Percentiles rank a stretch among this genome's conserved stretches.
phyloP scores from a whole-genome alignment of 1,284 basidiomycete genomes.

The Apiotrichum porosum region DNA sequence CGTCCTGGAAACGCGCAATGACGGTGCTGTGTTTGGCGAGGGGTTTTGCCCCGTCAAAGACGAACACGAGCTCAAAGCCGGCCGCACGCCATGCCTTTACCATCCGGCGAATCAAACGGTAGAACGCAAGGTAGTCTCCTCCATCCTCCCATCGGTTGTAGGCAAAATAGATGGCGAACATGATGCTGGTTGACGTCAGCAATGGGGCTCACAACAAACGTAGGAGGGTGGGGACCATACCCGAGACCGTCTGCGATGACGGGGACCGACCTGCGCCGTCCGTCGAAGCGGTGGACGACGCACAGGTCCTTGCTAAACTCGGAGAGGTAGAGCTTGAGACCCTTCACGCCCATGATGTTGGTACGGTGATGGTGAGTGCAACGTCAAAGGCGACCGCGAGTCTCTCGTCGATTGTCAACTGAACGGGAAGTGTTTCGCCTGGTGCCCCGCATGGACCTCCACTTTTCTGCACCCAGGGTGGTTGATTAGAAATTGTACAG shows the following conservation, averaged over 20 bases:
- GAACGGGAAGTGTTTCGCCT: no score
- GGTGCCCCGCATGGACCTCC: no score
- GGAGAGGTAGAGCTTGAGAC: neutral
- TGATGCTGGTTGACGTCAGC: conserved; percentile 56
- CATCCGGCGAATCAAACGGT: conserved; percentile 54
- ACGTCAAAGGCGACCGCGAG: no score
- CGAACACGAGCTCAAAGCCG: conserved; percentile 71
- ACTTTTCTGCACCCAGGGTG: no score
- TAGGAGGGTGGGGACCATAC: neutral
- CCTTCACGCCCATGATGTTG: neutral
- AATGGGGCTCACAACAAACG: no score
- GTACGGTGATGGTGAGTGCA: no score
- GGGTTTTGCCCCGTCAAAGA: conserved; percentile 72
- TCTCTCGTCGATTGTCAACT: no score
- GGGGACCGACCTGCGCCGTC: neutral
- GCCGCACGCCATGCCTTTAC: conserved; percentile 65
- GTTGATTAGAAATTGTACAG: no score
- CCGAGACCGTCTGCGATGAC: neutral
- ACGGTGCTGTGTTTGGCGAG: conserved; percentile 63
- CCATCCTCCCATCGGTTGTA: conserved; percentile 75
- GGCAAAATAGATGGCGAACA: conserved; percentile 63
- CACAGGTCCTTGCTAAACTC: neutral
- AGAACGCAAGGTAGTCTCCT: conserved; percentile 67
- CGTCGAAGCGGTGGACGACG: neutral
- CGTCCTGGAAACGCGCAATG: conserved; percentile 57